These are phyloP conservation scores for Uncinocarpus reesii DNA, from an alignment of 2,329 filamentous ascomycete genomes.

Conservation along the genomic window DNA sequence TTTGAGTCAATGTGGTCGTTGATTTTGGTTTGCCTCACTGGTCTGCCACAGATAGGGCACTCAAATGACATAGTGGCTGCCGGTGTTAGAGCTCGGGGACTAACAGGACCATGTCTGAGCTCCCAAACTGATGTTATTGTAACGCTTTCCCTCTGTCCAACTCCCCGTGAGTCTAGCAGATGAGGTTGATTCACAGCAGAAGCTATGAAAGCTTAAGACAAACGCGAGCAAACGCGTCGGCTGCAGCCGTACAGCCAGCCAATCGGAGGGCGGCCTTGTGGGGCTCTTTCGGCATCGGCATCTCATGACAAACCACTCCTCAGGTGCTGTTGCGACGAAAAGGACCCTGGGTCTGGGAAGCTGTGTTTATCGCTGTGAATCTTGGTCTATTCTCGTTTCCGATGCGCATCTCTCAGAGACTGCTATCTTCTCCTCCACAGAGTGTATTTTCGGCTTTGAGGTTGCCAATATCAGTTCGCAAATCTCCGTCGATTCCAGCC, in stretches of 20 bases:
- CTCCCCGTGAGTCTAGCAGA: neutral
- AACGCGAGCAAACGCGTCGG: neutral
- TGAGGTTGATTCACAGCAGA: neutral
- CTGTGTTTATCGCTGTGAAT: too few relatives aligned
- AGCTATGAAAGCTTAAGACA: neutral
- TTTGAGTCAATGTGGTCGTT: conserved; percentile 84
- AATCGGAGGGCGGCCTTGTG: neutral
- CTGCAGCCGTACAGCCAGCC: neutral
- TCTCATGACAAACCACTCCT: too few relatives aligned
- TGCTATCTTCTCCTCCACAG: neutral
- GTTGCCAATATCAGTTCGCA: neutral
- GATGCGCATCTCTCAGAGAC: neutral
- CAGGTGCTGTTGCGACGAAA: too few relatives aligned
- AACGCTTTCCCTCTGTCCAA: neutral
- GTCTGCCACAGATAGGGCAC: conserved; percentile 67
- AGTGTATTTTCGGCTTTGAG: neutral
- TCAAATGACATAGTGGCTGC: conserved; percentile 42
- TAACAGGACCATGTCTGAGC: neutral
- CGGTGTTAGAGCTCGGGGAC: too few relatives aligned
- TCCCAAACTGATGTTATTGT: neutral
- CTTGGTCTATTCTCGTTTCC: neutral
- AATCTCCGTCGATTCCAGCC: neutral
- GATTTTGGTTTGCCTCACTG: conserved; percentile 63
- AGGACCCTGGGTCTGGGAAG: too few relatives aligned
- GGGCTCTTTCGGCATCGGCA: too few relatives aligned